Base-by-base conservation (phyloP, 2,329 filamentous ascomycete species). In the Trichoderma cornu-damae region DNA sequence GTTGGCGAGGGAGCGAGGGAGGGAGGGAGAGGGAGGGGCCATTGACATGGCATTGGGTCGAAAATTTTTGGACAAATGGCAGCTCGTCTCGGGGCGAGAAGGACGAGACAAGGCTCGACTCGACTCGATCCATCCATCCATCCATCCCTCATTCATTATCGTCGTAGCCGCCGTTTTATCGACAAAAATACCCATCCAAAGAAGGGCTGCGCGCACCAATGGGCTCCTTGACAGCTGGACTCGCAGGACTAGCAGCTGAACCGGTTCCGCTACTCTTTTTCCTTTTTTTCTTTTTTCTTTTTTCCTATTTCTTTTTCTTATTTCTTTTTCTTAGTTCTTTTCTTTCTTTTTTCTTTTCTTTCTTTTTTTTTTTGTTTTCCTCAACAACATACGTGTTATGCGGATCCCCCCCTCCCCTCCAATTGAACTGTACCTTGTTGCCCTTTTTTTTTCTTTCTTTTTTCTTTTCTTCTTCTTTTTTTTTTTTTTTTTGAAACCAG, bases 191-290 rank as follows among this genome's bases (percentile, higher is more conserved):
- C 28, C n/a, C n/a, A n/a, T n/a, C n/a, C n/a, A n/a, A 50, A 37
- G 26, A 50, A 30, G 34, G 34, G 26, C 32, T 24, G 47, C 22
- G 34, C 34, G 42, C 44, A 26, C 51, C 51, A 55, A 55, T 55
- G 40, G 42, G 53, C 43, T 49, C 43, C 38, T 16, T 49, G 53
- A 57, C 53, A 57, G 44, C 53, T 57, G 53, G 53, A 42, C 44
- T 40, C 37, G 53, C 53, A 57, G 43, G 20, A 18, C 53, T 20
- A 30, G 28, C 9, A 24, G 12, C 6, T 34, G 11, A 49, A 35
- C 47, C 49, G 53, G 53, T 32, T 52, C 18, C 43, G 44, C 42
- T 43, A 37, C 50, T n/a, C n/a, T n/a, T n/a, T n/a, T n/a, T n/a
- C n/a, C n/a, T n/a, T n/a, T n/a, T n/a, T n/a, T n/a, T n/a, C n/a